Base-by-base conservation (phyloP, 1,284 basidiomycete species). In the Cystobasidiaceae sp. region DNA sequence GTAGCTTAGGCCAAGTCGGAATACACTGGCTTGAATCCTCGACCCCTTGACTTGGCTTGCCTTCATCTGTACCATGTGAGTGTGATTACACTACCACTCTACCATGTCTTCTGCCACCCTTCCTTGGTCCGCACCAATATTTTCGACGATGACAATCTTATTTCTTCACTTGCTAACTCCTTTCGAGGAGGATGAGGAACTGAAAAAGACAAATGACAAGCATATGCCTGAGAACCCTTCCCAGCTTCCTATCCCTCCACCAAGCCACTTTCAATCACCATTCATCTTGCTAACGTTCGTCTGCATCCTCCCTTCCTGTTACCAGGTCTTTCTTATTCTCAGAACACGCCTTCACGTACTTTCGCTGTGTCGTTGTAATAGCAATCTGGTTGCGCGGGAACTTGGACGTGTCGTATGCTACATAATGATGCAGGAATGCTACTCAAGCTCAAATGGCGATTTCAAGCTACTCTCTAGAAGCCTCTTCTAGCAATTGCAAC, bases 91-190 rank as follows among this genome's bases (percentile, higher is more conserved):
- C 11, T n/a, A 39, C 37, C 11, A n/a, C n/a, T n/a, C n/a, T n/a
- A n/a, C n/a, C n/a, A n/a, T n/a, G n/a, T n/a, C n/a, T n/a, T n/a
- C n/a, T n/a, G n/a, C n/a, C n/a, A n/a, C n/a, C n/a, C n/a, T n/a
- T n/a, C n/a, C n/a, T n/a, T n/a, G 9, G 11, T n/a, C 21, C 27
- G 46, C n/a, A 11, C 37, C 37, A n/a, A 39, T 28, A 5, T 19
- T 27, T 48, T 51, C 44, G 15, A 48, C 30, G 61, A 64, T 64
- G 61, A 55, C 61, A 55, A 46, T 46, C 48, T 55, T 55, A 64
- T 64, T 64, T 64, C 61, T 64, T 64, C 61, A 64, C 61, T 64
- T 64, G 45, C 61, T 45, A 51, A 64, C 61, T 51, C 45, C 60
- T 43, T 51, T 64, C 46, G 51, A 44, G 52, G 41, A 28, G 61